Percentiles rank a stretch among this genome's conserved stretches.
These are phyloP conservation scores for Xylaria multiplex DNA, from an alignment of 2,329 filamentous ascomycete genomes.

Conservation along the genomic window DNA sequence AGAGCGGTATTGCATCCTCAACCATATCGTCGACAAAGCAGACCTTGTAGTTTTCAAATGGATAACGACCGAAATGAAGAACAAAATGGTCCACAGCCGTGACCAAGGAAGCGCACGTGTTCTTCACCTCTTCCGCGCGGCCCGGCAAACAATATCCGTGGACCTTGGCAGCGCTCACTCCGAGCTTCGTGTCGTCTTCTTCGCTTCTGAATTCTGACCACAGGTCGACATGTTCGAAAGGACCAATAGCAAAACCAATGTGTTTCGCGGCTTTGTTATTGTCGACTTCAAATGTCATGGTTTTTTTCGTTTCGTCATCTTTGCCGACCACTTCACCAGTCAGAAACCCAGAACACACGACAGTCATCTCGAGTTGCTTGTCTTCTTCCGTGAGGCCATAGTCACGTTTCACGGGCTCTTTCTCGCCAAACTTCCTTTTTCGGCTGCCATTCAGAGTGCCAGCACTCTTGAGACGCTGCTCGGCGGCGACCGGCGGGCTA, in stretches of 20 bases:
- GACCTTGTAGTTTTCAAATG: constrained; percentile 90
- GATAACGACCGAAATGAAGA: constrained; percentile 87
- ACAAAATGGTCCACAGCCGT: constrained; percentile 92
- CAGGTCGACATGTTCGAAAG: constrained; percentile 92
- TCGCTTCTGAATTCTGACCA: constrained; percentile 86
- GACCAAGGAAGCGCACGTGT: constrained; percentile 86
- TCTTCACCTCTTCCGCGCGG: constrained; percentile 81
- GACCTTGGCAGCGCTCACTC: constrained; percentile 86
- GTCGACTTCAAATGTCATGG: constrained; percentile 82
- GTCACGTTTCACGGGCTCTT: constrained; percentile 52
- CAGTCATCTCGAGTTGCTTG: constrained; percentile 85
- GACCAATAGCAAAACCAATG: constrained; percentile 91
- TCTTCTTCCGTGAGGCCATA: constrained; percentile 75
- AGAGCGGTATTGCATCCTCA: constrained; percentile 78
- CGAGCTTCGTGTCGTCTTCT: constrained; percentile 90
- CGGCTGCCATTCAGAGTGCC: constrained; percentile 47
- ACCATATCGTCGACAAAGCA: constrained; percentile 93
- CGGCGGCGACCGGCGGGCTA: constrained; percentile 58
- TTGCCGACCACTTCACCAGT: constrained; percentile 84
- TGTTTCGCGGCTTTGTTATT: constrained; percentile 85
- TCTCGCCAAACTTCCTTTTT: constrained; percentile 55
- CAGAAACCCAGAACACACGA: constrained; percentile 89
- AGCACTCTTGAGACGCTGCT: constrained; percentile 45
- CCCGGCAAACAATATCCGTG: constrained; percentile 92
- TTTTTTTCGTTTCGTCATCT: constrained; percentile 82